These are phyloP conservation scores for Scleromitrula shiraiana DNA, from an alignment of 2,329 filamentous ascomycete genomes.

Conservation along the genomic window DNA sequence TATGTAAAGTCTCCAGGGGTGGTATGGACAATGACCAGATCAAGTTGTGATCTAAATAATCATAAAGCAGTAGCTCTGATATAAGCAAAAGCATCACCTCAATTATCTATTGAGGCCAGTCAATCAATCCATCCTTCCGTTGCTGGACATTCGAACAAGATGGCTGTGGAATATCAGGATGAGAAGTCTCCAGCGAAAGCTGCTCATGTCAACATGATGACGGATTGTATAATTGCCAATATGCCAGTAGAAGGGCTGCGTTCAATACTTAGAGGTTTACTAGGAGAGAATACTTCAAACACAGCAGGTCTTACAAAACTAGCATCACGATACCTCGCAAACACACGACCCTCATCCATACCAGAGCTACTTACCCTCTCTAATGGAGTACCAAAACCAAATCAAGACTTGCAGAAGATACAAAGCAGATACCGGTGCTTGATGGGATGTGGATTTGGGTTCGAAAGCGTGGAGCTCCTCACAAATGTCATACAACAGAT, in stretches of 20 bases:
- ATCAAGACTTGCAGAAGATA: slow-evolving; percentile 10
- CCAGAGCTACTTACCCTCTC: slow-evolving; percentile 13
- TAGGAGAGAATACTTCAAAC: slow-evolving; percentile 26
- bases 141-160: background rate
- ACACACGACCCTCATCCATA: slow-evolving; percentile 17
- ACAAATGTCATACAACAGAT: slow-evolving; percentile 14
- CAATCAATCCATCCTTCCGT: background rate
- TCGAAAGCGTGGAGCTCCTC: slow-evolving; percentile 23
- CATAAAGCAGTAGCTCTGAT: background rate
- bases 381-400: background rate
- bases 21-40: background rate
- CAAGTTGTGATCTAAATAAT: background rate
- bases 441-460: slow-evolving; percentile 30
- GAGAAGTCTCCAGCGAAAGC: slow-evolving; percentile 15
- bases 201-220: slow-evolving; percentile 41
- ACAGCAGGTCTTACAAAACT: slow-evolving; percentile 31
- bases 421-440: slow-evolving; percentile 27
- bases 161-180: background rate
- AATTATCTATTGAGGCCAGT: background rate
- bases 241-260: slow-evolving; percentile 34
- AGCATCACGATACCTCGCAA: slow-evolving; percentile 25
- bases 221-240: slow-evolving; percentile 38
- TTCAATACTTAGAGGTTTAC: slow-evolving; percentile 30
- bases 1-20: background rate
- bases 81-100: background rate